Base-by-base conservation (phyloP, 1,284 basidiomycete species). In the Ustilago esculenta region DNA sequence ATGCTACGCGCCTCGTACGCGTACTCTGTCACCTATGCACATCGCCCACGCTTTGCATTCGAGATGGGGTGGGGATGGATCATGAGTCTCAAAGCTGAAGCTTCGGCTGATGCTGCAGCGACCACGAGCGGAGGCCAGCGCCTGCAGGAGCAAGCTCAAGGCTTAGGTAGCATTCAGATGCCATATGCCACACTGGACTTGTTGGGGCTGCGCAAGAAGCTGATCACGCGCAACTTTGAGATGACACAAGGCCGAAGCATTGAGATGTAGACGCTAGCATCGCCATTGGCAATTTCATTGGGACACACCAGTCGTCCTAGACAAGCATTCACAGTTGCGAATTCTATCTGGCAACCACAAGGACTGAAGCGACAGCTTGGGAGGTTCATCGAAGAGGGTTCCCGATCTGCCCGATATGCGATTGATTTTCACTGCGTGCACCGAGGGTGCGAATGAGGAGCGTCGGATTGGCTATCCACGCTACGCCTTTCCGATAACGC, bases 11-110 rank as follows among this genome's bases (percentile, higher is more conserved):
- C 66, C 1, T 63, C 66, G 35, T 69, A 64, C 25, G 51, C 66
- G 4, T 69, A 69, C 30, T 58, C 50, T 21, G 33, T 54, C 25
- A 54, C 59, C 9, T 69, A 63, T 33, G 5, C 24, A 1, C 20
- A 30, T 14, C 46, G 47, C 33, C 59, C 59, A 12, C 45, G 43
- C 12, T 69, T 69, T 35, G 54, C 55, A 4, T 69, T 69, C 37
- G 59, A 69, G 43, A 58, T 69, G 54, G 66, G 50, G 1, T 69
- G 59, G 55, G 23, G 36, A 2, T 69, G 59, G 66, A 40, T 59
- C 8, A 41, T 69, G 40, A 17, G 42, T 25, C 37, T 69, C 29
- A 69, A 69, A 27, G 55, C 66, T 18, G 11, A 46, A 24, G 58
- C 52, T 2, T 15, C 35, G 21, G 65, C 57, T 4, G 8, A 35